A percentile compares a stretch with the other conserved stretches of the same genome.
phyloP scores from a whole-genome alignment of 2,329 filamentous ascomycete genomes.

The Metarhizium humberi region DNA sequence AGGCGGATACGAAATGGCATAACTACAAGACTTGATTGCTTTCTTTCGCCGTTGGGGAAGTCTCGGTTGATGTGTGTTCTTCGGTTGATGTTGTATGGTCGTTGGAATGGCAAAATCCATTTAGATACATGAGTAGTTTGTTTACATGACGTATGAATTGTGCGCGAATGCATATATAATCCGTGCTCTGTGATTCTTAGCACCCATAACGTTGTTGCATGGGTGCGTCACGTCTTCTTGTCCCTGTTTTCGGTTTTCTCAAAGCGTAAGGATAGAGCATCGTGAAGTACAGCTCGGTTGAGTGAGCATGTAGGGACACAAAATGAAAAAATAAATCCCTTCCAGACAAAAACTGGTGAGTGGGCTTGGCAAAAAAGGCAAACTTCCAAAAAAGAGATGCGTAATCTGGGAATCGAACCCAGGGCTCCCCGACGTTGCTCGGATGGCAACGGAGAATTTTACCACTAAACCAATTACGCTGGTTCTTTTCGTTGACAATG shows the following conservation, averaged over 20 bases:
- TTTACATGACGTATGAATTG: background rate
- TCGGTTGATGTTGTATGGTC: background rate
- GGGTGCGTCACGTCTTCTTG: too few relatives aligned
- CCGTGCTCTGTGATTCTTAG: too few relatives aligned
- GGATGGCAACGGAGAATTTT: slow-evolving; percentile 22
- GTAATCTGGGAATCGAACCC: slow-evolving; percentile 25
- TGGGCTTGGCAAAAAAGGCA: too few relatives aligned
- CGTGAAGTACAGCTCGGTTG: too few relatives aligned
- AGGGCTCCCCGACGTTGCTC: slow-evolving; percentile 4
- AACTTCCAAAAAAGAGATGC: slow-evolving; percentile 8
- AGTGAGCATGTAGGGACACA: background rate
- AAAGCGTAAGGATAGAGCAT: too few relatives aligned
- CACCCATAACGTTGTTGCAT: too few relatives aligned
- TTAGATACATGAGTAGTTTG: background rate
- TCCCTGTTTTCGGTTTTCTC: too few relatives aligned
- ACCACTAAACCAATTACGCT: slow-evolving; percentile 21
- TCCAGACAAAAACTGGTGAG: too few relatives aligned
- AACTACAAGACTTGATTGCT: background rate
- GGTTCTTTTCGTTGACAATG: background rate
- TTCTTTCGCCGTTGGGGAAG: background rate
- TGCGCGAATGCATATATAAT: background rate
- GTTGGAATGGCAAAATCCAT: background rate
- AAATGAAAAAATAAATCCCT: background rate
- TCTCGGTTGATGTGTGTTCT: background rate
- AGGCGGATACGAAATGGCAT: slow-evolving; percentile 15